Conservation (phyloP, 148 eudicot genomes). For the Cornus kousa region DNA sequence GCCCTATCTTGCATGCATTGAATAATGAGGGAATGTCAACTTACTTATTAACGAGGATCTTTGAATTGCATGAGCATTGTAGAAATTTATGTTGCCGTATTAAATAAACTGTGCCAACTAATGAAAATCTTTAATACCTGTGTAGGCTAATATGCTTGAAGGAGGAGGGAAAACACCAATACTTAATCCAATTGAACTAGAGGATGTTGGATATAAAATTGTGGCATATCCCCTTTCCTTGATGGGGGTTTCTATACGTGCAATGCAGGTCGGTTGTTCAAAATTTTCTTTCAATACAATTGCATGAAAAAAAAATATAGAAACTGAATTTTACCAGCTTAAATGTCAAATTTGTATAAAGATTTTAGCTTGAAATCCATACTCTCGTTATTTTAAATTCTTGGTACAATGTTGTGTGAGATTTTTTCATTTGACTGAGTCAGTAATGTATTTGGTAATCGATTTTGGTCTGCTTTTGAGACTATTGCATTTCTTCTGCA, state of each 20-base stretch:
- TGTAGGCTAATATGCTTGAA: slow-evolving; percentile 96
- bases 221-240: slow-evolving; percentile 89
- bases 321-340: neutral
- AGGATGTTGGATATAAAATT: slow-evolving; percentile 80
- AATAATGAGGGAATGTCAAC: no score
- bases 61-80: neutral
- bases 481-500: neutral
- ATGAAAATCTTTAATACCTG: neutral
- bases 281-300: neutral
- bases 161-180: slow-evolving; percentile 99
- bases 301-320: neutral
- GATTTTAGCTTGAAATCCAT: no score
- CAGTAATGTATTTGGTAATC: neutral
- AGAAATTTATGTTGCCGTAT: neutral
- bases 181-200: slow-evolving; percentile 81
- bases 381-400: neutral
- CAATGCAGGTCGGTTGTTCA: slow-evolving; percentile 71
- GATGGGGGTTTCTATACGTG: slow-evolving; percentile 82
- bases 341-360: neutral
- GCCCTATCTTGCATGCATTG: no score
- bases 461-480: neutral
- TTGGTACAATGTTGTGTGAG: no score
- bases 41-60: neutral
- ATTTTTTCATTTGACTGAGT: neutral
- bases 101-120: neutral